A percentile compares a stretch with the other conserved stretches of the same genome.
Conservation (phyloP, 2,329 filamentous ascomycete genomes). For the Neonectria magnoliae region DNA sequence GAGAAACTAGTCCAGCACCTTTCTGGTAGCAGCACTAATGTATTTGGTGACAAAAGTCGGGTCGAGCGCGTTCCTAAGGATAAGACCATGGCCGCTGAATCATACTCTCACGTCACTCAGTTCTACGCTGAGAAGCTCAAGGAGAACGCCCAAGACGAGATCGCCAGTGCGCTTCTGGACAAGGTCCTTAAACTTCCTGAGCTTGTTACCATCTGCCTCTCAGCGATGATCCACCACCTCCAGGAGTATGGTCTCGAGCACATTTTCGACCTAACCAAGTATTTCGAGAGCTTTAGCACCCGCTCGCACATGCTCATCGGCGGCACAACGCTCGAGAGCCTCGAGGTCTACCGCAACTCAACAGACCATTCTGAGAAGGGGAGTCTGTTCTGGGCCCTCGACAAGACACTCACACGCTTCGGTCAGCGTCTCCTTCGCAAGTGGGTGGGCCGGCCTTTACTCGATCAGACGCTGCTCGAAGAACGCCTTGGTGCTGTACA, state of each 20-base stretch:
- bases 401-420: constrained; percentile 90
- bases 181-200: constrained; percentile 88
- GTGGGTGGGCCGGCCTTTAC: constrained; percentile 91
- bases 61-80: constrained; percentile 81
- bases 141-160: constrained; percentile 63
- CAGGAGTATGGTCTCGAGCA: constrained; percentile 93
- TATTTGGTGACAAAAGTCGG: constrained; percentile 90
- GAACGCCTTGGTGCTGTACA: constrained; percentile 86
- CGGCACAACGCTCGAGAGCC: constrained; percentile 90
- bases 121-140: constrained; percentile 93
- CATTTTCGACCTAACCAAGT: constrained; percentile 95
- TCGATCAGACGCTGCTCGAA: constrained; percentile 79
- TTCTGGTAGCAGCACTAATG: constrained; percentile 87
- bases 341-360: constrained; percentile 95
- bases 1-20: constrained; percentile 93
- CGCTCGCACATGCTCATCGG: constrained; percentile 96
- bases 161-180: constrained; percentile 76
- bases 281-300: constrained; percentile 95
- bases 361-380: constrained; percentile 87
- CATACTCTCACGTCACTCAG: constrained; percentile 87
- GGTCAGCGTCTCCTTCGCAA: constrained; percentile 89
- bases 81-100: constrained; percentile 84
- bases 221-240: constrained; percentile 94
- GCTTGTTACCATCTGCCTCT: constrained; percentile 88
- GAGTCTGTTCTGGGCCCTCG: constrained; percentile 93